These are phyloP conservation scores for Verruconis gallopava DNA, from an alignment of 2,329 filamentous ascomycete species.

Conservation along the genomic window DNA sequence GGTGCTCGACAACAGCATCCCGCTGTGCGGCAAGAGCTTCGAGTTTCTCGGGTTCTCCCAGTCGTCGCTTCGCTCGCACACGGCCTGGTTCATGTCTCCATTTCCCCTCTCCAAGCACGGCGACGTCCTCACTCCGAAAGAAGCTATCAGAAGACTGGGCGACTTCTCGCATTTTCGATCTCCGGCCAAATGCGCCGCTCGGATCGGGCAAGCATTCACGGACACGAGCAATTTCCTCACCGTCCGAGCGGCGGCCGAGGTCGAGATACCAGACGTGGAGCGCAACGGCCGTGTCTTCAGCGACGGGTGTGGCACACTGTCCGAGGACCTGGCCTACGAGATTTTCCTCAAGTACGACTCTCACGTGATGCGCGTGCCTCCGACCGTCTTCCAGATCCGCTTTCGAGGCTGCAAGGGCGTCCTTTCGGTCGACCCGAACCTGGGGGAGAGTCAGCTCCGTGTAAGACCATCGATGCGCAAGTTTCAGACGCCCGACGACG, in stretches of 20 bases:
- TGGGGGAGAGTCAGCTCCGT: conserved; percentile 45
- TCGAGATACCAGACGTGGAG: conserved; percentile 40
- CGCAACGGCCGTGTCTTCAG: conserved; percentile 53
- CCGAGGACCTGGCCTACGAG: conserved; percentile 37
- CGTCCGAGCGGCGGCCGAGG: conserved; percentile 17
- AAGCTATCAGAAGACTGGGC: conserved; percentile 34
- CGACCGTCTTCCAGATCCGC: conserved; percentile 63
- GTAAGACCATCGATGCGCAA: conserved; percentile 70
- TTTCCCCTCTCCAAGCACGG: conserved; percentile 23
- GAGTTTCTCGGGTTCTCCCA: conserved; percentile 66
- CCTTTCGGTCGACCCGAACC: conserved; percentile 52
- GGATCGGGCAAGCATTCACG: conserved; percentile 56
- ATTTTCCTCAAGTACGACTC: background rate
- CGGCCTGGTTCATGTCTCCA: conserved; percentile 52
- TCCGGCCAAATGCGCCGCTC: conserved; percentile 45
- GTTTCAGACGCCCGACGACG: conserved; percentile 44
- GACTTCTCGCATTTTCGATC: conserved; percentile 39
- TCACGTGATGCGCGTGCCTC: conserved; percentile 23
- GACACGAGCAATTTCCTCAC: conserved; percentile 43
- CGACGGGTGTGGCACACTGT: conserved; percentile 69
- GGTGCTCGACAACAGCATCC: conserved; percentile 46
- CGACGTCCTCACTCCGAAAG: conserved; percentile 21
- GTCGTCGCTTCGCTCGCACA: conserved; percentile 60
- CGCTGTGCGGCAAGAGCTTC: conserved; percentile 50
- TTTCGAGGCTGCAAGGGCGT: conserved; percentile 69